Percentiles rank a stretch among this genome's conserved stretches.
phyloP scores from a whole-genome alignment of 768 basidiomycete genomes.

The Boletus eberwhitei region DNA sequence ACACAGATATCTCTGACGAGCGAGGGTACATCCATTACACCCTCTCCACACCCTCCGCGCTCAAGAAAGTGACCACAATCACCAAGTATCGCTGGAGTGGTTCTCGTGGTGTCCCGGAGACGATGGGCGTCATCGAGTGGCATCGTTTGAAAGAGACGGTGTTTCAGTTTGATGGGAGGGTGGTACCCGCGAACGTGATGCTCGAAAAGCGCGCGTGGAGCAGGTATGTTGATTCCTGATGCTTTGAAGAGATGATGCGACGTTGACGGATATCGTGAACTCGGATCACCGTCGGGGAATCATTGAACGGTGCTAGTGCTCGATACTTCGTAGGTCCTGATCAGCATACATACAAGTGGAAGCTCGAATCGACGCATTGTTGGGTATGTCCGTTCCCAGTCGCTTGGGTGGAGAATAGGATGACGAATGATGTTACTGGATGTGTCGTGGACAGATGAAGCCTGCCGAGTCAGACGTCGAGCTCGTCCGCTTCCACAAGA shows the following conservation, averaged over 20 bases:
- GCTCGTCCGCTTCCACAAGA: slow-evolving; percentile 25
- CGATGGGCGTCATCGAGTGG: slow-evolving; percentile 27
- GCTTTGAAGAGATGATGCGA: not conserved
- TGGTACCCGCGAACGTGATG: slow-evolving; percentile 5
- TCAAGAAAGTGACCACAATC: slow-evolving; percentile 23
- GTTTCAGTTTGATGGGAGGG: slow-evolving; percentile 18
- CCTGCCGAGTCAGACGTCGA: slow-evolving; percentile 5
- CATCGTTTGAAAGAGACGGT: slow-evolving; percentile 11
- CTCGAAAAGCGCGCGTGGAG: slow-evolving; percentile 14
- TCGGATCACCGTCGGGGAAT: not conserved
- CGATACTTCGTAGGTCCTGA: slow-evolving; percentile 34
- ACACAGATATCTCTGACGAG: slow-evolving; percentile 23
- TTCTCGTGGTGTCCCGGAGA: slow-evolving; percentile 12
- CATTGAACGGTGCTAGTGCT: slow-evolving; percentile 16
- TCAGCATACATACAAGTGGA: slow-evolving; percentile 33
- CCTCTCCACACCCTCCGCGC: slow-evolving; percentile 13
- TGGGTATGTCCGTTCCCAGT: slow-evolving; percentile 17
- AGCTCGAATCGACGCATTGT: slow-evolving; percentile 21
- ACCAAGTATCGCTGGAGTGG: slow-evolving; percentile 24
- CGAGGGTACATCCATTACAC: slow-evolving; percentile 17
- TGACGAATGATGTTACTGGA: not conserved
- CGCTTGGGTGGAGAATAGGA: not conserved
- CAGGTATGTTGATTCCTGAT: slow-evolving; percentile 9
- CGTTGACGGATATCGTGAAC: not conserved
- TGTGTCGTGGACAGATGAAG: slow-evolving; percentile 15